Evolutionary conservation across 179 eudicot species (phyloP).

Genomic region (Spinacia oleracea): DNA sequence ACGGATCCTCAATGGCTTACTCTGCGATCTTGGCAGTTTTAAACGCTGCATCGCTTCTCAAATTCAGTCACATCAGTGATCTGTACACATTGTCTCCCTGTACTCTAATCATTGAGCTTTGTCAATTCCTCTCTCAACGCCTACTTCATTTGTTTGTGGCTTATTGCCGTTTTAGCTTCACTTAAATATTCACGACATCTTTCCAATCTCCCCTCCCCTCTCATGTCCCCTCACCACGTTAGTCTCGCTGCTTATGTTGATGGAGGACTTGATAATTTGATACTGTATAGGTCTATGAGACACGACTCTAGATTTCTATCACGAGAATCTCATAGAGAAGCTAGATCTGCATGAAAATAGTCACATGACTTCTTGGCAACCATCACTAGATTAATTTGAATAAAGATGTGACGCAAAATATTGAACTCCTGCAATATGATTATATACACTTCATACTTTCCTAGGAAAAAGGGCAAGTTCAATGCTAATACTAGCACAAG

Average conservation of each 20-base stretch:
- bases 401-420: neutral
- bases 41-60: neutral
- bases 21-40: too few species aligned
- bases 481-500: neutral
- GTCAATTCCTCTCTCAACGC: neutral
- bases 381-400: neutral
- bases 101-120: neutral
- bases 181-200: neutral
- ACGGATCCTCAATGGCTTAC: neutral
- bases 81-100: too few species aligned
- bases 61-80: neutral
- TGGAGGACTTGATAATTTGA: neutral
- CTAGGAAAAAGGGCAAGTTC: neutral
- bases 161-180: neutral
- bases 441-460: neutral
- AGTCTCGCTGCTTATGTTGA: neutral
- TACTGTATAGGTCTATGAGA: neutral
- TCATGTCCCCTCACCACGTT: neutral
- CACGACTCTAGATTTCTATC: neutral
- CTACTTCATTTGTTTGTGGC: neutral
- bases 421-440: neutral
- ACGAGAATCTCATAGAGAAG: neutral
- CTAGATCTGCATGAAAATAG: neutral
- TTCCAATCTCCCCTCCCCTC: neutral
- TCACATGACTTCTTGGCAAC: neutral